These are phyloP conservation scores for Xerocomellus dryophilus DNA, from an alignment of 768 basidiomycete species.

Conservation along the genomic window DNA sequence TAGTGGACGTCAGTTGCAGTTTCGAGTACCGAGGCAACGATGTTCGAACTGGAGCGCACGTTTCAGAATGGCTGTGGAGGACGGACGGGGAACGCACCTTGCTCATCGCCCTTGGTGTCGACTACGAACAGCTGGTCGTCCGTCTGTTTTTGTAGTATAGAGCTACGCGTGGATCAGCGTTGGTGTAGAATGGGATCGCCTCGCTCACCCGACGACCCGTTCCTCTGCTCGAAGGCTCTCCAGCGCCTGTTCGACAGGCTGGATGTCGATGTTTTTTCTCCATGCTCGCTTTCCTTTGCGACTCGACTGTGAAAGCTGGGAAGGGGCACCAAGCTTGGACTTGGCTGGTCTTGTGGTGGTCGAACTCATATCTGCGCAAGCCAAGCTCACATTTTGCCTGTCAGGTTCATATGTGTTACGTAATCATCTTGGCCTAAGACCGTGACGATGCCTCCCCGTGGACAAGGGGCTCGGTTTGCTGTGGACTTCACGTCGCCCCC, in stretches of 20 bases:
- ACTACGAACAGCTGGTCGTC: conserved; percentile 77
- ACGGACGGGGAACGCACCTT: conserved; percentile 39
- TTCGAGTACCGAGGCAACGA: conserved; percentile 53
- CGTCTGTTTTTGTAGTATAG: conserved; percentile 59
- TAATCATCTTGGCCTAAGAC: no score
- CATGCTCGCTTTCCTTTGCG: conserved; percentile 91
- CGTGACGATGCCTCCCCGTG: no score
- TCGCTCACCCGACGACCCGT: conserved; percentile 67
- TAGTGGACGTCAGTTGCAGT: conserved; percentile 59
- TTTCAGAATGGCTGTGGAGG: not conserved
- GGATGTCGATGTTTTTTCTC: conserved; percentile 90
- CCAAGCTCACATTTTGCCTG: no score
- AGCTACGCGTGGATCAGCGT: conserved; percentile 37
- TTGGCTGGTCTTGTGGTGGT: conserved; percentile 6
- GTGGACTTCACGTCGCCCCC: no score
- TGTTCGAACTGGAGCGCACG: conserved; percentile 49
- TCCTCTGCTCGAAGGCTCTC: conserved; percentile 82
- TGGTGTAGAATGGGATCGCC: not conserved
- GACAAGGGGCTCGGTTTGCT: no score
- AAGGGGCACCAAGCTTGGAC: conserved; percentile 25
- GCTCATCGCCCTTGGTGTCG: conserved; percentile 76
- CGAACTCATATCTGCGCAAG: no score
- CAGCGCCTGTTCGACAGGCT: conserved; percentile 70
- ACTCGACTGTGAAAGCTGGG: conserved; percentile 54
- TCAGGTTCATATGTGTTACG: no score